Evolutionary conservation across 805 yeast genomes (phyloP).

Genomic region (Tetrapisispora phaffii): DNA sequence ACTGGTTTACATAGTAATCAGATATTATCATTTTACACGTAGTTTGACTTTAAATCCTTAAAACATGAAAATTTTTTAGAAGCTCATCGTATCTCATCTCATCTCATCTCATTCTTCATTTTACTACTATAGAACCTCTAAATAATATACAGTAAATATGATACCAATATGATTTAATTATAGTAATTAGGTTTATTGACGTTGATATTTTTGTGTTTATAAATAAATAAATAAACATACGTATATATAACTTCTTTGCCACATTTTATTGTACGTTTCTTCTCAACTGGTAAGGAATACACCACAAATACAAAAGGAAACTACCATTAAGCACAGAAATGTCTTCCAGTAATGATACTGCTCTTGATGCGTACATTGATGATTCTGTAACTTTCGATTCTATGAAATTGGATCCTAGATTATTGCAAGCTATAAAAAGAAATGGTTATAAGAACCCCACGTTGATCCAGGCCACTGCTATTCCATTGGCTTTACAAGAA

Average conservation of each 20-base stretch:
- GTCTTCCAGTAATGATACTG: constrained; percentile 32
- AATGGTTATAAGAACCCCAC: constrained; percentile 82
- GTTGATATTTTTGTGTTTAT: too few relatives aligned
- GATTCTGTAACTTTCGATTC: constrained; percentile 62
- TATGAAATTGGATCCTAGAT: constrained; percentile 71
- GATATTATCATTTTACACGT: constrained; percentile 1
- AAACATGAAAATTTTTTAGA: not conserved
- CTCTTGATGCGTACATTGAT: constrained; percentile 61
- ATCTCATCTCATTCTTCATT: too few relatives aligned
- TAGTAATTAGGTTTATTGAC: not conserved
- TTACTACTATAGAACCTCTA: too few relatives aligned
- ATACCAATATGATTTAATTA: not conserved
- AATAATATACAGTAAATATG: too few relatives aligned
- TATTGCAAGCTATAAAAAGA: constrained; percentile 73
- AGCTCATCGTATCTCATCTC: constrained; percentile 1
- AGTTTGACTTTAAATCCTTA: not conserved
- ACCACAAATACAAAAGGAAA: too few relatives aligned
- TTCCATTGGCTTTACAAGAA: constrained; percentile 82
- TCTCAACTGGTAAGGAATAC: not conserved
- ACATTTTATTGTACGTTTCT: too few relatives aligned
- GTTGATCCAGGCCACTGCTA: constrained; percentile 80
- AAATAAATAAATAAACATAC: too few relatives aligned
- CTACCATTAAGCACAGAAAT: constrained; percentile 9
- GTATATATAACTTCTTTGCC: too few relatives aligned
- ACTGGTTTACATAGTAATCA: too few relatives aligned